A percentile compares a stretch with the other conserved stretches of the same genome.
phyloP scores from a whole-genome alignment of 1,139 yeast genomes.

The Diutina neorugosa region DNA sequence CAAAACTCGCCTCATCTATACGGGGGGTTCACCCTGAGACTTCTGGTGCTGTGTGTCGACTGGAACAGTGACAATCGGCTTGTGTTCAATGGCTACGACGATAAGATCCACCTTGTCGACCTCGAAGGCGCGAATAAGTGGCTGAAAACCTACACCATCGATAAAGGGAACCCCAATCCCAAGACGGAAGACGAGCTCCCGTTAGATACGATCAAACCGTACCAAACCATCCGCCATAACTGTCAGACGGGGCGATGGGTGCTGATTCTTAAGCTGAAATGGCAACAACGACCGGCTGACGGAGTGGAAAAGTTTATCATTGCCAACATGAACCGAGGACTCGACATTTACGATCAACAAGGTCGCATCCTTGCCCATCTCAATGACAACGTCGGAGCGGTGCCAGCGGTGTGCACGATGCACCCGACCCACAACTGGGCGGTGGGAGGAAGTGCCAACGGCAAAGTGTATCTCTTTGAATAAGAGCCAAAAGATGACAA shows the following conservation, averaged over 20 bases:
- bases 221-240: slow-evolving; percentile 61
- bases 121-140: slow-evolving; percentile 8
- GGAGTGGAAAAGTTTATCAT: slow-evolving; percentile 75
- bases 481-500: slow-evolving; percentile 9
- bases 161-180: slow-evolving; percentile 10
- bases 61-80: slow-evolving; percentile 70
- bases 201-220: slow-evolving; percentile 32
- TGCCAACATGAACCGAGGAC: slow-evolving; percentile 82
- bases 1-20: slow-evolving; percentile 37
- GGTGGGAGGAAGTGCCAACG: slow-evolving; percentile 90
- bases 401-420: slow-evolving; percentile 77
- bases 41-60: slow-evolving; percentile 76
- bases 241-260: slow-evolving; percentile 98
- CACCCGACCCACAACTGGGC: slow-evolving; percentile 86
- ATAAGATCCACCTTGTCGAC: slow-evolving; percentile 50
- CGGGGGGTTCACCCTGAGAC: slow-evolving; percentile 58
- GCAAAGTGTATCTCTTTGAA: slow-evolving; percentile 64
- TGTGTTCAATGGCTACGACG: slow-evolving; percentile 91
- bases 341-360: slow-evolving; percentile 66
- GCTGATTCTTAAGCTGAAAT: slow-evolving; percentile 72
- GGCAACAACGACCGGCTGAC: slow-evolving; percentile 66
- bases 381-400: slow-evolving; percentile 57
- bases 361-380: slow-evolving; percentile 75
- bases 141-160: background rate
- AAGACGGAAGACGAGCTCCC: background rate